Evolutionary conservation across 2,329 filamentous ascomycete species (phyloP).

Genomic region (Fusarium torreyae): DNA sequence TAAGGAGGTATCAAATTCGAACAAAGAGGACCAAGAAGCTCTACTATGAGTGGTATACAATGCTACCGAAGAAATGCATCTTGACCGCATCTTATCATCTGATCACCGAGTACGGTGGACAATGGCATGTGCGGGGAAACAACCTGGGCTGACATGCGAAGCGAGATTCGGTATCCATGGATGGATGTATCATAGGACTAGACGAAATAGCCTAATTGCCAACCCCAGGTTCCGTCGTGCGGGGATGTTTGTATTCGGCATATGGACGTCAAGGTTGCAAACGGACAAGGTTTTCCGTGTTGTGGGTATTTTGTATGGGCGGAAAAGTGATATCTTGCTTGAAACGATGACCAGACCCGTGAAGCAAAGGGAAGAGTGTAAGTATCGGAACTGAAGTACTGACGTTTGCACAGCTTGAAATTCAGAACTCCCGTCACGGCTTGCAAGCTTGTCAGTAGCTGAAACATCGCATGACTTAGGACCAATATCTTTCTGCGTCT

Average conservation of each 20-base stretch:
- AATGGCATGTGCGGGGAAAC: neutral
- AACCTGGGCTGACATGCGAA: neutral
- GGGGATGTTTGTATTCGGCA: neutral
- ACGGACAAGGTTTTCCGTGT: neutral
- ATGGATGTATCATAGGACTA: neutral
- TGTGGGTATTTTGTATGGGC: no score
- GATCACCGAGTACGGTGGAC: neutral
- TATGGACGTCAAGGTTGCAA: neutral
- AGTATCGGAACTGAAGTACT: neutral
- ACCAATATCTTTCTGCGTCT: neutral
- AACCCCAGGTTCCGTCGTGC: neutral
- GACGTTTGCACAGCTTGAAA: neutral
- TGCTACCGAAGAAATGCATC: no score
- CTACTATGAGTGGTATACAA: no score
- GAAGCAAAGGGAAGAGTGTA: no score
- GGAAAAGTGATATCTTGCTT: no score
- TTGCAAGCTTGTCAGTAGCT: no score
- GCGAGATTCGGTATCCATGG: neutral
- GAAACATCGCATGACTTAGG: no score
- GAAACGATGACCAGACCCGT: no score
- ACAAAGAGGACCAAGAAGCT: no score
- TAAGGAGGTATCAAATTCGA: no score
- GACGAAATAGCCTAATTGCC: neutral
- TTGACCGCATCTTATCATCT: neutral
- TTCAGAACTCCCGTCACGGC: neutral